Conservation (phyloP, 208 protist species). For the Tritrichomonas foetus region DNA sequence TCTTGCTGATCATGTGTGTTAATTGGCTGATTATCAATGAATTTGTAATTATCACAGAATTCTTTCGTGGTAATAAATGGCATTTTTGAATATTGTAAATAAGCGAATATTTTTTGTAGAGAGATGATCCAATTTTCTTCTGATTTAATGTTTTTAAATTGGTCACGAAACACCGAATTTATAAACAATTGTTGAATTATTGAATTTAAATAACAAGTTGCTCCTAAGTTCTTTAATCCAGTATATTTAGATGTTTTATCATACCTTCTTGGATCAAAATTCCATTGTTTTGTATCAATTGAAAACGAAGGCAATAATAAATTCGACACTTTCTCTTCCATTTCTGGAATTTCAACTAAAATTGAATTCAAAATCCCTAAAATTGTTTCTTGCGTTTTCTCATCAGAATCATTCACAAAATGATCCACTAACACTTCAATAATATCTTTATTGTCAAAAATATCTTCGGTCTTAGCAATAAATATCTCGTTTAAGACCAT, state of each 20-base stretch:
- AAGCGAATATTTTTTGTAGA: not conserved
- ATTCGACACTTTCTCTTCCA: too few relatives aligned
- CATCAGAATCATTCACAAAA: too few relatives aligned
- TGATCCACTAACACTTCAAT: too few relatives aligned
- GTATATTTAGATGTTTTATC: not conserved
- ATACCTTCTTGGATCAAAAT: too few relatives aligned
- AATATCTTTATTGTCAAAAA: too few relatives aligned
- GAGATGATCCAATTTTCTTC: not conserved
- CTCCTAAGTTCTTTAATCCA: slow-evolving; percentile 11
- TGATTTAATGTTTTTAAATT: not conserved
- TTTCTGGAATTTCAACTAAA: too few relatives aligned
- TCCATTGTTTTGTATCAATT: too few relatives aligned
- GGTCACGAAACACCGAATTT: not conserved
- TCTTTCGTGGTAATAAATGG: not conserved
- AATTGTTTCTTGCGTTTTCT: too few relatives aligned
- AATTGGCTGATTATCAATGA: not conserved
- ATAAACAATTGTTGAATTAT: not conserved
- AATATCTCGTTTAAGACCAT: too few relatives aligned
- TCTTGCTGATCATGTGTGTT: slow-evolving; percentile 27
- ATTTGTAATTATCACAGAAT: not conserved
- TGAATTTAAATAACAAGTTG: slow-evolving; percentile 24
- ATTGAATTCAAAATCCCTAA: too few relatives aligned
- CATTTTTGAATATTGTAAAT: not conserved
- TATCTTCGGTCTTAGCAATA: too few relatives aligned
- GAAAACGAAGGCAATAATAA: too few relatives aligned